Evolutionary conservation across 495 filamentous ascomycete species (phyloP).

Genomic region (Pseudevernia furfuracea): DNA sequence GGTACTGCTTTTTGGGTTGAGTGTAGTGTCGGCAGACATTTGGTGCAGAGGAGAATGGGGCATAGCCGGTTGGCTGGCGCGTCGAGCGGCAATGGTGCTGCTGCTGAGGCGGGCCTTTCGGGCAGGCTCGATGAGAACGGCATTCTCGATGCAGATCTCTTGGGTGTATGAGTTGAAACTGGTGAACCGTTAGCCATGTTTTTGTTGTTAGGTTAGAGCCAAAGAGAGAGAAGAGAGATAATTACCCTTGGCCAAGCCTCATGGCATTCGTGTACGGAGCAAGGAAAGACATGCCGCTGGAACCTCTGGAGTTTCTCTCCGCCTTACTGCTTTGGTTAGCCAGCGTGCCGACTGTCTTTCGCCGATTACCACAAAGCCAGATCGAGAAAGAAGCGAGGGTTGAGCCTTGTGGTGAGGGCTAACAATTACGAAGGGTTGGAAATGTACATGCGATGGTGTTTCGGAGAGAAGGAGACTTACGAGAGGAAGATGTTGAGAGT

Average conservation of each 20-base stretch:
- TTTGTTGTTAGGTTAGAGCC: not conserved
- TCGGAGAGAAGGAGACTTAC: not conserved
- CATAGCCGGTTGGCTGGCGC: not conserved
- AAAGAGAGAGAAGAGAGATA: not conserved
- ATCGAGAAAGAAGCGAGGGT: not conserved
- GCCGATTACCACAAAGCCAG: not conserved
- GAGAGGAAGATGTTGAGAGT: not conserved
- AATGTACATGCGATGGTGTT: not conserved
- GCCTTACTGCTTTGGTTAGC: not conserved
- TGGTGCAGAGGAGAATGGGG: not conserved
- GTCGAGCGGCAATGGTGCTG: not conserved
- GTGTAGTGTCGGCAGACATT: not conserved
- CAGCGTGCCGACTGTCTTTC: not conserved
- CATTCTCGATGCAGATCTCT: constrained; percentile 29
- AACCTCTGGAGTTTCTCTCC: not conserved
- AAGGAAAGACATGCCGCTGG: constrained; percentile 17
- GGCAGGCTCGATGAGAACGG: constrained; percentile 26
- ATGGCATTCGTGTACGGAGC: constrained; percentile 31
- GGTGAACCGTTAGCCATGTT: not conserved
- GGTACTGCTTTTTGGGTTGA: not conserved
- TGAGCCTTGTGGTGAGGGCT: not conserved
- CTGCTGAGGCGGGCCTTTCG: constrained; percentile 10
- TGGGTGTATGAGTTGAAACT: constrained; percentile 32
- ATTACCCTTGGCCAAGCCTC: constrained; percentile 26
- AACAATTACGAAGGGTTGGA: not conserved